phyloP scores from a whole-genome alignment of 805 yeast species.

The Middelhovenomyces tepae region DNA sequence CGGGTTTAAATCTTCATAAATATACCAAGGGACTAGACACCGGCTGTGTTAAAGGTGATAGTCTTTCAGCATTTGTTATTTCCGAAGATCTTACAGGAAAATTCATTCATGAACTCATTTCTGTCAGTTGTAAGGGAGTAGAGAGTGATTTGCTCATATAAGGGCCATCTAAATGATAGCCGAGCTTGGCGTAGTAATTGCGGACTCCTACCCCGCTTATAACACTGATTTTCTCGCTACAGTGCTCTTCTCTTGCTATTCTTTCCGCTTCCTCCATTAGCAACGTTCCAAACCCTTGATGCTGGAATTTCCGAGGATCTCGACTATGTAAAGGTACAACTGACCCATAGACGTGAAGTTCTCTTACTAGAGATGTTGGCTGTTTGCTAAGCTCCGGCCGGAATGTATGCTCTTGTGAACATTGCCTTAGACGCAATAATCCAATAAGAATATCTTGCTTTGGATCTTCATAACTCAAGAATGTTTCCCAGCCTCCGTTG shows the following conservation, averaged over 20 bases:
- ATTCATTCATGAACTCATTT: constrained; percentile 22
- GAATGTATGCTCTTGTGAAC: constrained; percentile 81
- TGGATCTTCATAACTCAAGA: constrained; percentile 92
- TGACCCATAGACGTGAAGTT: constrained; percentile 93
- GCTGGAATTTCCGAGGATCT: constrained; percentile 97
- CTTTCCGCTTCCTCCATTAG: constrained; percentile 98
- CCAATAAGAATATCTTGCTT: constrained; percentile 94
- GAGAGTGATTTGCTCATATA: constrained; percentile 99
- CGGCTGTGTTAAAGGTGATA: constrained; percentile 71
- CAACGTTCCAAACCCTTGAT: constrained; percentile 96
- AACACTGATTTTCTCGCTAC: constrained; percentile 82
- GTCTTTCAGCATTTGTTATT: constrained; percentile 54
- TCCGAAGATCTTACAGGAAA: constrained; percentile 19
- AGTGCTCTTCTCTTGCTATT: constrained; percentile 91
- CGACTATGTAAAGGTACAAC: constrained; percentile 94
- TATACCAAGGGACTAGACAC: constrained; percentile 76
- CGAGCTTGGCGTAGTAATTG: constrained; percentile 86
- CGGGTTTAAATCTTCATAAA: constrained; percentile 57
- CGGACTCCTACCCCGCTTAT: constrained; percentile 97
- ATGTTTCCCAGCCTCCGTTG: constrained; percentile 98
- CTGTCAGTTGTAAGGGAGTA: constrained; percentile 26
- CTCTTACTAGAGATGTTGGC: constrained; percentile 91
- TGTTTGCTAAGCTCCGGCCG: constrained; percentile 78
- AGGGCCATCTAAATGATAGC: constrained; percentile 91
- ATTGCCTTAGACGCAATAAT: constrained; percentile 74